A percentile compares a stretch with the other conserved stretches of the same genome.
Conservation (phyloP, 345 rosid genomes). For the Turnera subulata region DNA sequence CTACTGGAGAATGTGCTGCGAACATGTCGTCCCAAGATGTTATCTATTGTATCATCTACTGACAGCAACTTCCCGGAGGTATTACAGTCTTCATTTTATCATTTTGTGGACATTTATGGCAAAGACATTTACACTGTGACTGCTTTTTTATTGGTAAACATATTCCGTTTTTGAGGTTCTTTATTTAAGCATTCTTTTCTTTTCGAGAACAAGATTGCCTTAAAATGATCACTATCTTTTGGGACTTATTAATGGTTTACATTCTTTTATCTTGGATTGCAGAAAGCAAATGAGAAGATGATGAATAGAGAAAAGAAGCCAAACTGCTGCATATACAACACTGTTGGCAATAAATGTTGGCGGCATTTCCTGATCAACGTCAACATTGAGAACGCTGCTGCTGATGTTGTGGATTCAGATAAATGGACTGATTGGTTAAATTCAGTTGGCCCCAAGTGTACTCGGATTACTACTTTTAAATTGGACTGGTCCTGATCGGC, state of each 20-base stretch:
- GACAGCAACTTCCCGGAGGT: conserved; percentile 27
- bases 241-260: neutral
- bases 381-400: neutral
- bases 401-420: neutral
- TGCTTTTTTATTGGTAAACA: too few relatives aligned
- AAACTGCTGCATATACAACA: neutral
- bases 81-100: neutral
- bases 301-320: neutral
- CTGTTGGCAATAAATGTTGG: neutral
- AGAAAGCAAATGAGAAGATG: neutral
- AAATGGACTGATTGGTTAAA: neutral
- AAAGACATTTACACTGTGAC: too few relatives aligned
- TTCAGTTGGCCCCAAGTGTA: neutral
- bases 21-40: conserved; percentile 23
- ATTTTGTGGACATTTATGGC: too few relatives aligned
- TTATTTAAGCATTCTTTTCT: neutral
- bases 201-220: neutral
- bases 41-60: conserved; percentile 18
- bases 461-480: too few relatives aligned
- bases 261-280: neutral
- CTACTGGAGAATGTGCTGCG: conserved; percentile 21
- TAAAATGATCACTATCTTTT: too few relatives aligned
- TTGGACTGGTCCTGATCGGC: too few relatives aligned
- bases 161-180: neutral
- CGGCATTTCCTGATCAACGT: neutral